Percentiles rank a stretch among this genome's conserved stretches.
These are phyloP conservation scores for Paspalum notatum DNA, from an alignment of 176 grass and related monocot species.

Conservation along the genomic window DNA sequence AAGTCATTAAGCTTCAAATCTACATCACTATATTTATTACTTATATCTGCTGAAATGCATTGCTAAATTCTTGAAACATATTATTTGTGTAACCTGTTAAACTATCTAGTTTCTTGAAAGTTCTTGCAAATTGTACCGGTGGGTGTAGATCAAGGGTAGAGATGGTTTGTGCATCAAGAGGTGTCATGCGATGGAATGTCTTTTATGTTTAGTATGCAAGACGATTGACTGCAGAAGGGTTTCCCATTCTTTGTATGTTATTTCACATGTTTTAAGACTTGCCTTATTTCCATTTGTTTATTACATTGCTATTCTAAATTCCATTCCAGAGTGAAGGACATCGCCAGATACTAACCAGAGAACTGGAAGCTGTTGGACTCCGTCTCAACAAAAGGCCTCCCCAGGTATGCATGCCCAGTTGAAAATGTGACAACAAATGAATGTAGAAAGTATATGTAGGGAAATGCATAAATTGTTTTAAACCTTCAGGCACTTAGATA, in stretches of 20 bases:
- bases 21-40: not conserved
- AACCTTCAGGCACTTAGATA: not conserved
- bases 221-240: not conserved
- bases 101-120: slow-evolving; percentile 10
- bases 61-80: not conserved
- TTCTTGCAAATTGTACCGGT: slow-evolving; percentile 3
- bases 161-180: not conserved
- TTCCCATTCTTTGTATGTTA: not conserved
- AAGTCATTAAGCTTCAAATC: not conserved
- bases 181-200: not conserved
- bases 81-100: not conserved
- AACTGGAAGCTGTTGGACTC: slow-evolving; percentile 94
- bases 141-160: not conserved
- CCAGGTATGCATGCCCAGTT: slow-evolving; percentile 64
- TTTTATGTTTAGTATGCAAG: not conserved
- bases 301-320: slow-evolving; percentile 41
- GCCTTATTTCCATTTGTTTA: slow-evolving; percentile 9
- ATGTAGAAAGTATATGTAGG: slow-evolving; percentile 4
- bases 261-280: slow-evolving; percentile 23
- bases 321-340: slow-evolving; percentile 95
- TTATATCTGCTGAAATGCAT: not conserved
- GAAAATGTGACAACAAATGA: not conserved
- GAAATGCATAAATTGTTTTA: slow-evolving; percentile 1
- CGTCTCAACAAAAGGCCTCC: slow-evolving; percentile 97
- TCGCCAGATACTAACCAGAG: slow-evolving; percentile 95